phyloP scores from a whole-genome alignment of 2,329 filamentous ascomycete genomes.

The Ceratocystis cacaofunesta region DNA sequence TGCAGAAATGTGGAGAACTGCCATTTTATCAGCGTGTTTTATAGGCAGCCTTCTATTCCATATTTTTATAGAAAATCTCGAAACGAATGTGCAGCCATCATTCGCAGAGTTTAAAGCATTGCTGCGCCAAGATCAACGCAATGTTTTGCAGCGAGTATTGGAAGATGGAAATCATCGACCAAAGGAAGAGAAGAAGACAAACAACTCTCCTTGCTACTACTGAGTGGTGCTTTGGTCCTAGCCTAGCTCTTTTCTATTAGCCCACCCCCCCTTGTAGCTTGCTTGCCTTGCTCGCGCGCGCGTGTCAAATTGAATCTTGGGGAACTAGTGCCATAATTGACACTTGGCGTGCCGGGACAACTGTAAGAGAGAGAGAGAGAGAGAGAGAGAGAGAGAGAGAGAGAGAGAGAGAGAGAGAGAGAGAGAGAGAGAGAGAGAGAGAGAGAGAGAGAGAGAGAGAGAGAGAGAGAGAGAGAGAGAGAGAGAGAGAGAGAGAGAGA shows the following conservation, averaged over 20 bases:
- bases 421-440: background rate
- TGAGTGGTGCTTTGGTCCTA: too few relatives aligned
- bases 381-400: background rate
- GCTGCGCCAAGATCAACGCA: background rate
- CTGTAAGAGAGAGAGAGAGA: background rate
- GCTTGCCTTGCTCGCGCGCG: background rate
- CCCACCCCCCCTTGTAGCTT: background rate
- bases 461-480: background rate
- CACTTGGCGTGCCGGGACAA: slow-evolving; percentile 1
- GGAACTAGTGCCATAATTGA: background rate
- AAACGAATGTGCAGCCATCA: too few relatives aligned
- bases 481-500: background rate
- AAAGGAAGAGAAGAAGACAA: background rate
- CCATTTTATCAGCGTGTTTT: background rate
- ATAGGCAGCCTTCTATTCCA: background rate
- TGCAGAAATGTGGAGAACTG: background rate
- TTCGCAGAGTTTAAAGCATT: too few relatives aligned
- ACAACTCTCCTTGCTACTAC: too few relatives aligned
- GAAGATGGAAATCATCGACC: background rate
- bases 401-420: background rate
- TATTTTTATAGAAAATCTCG: background rate
- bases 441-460: background rate
- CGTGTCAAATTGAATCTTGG: background rate
- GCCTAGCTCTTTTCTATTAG: background rate
- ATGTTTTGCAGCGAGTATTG: slow-evolving; percentile 3